Conservation (phyloP, 2,329 filamentous ascomycete species). For the Apiospora koreana region DNA sequence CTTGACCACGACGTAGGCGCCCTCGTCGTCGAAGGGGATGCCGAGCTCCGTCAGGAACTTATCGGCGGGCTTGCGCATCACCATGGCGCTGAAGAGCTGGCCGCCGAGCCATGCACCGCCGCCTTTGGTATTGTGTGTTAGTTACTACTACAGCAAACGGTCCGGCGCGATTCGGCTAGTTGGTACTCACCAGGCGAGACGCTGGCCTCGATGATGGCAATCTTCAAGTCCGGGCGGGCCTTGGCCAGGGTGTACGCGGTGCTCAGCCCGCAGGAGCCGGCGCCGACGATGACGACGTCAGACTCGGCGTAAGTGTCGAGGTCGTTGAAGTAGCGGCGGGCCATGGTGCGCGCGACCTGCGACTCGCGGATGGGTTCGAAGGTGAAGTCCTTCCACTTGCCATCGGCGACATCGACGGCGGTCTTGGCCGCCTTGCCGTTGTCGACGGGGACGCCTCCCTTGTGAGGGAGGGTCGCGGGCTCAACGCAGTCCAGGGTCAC, state of each 20-base stretch:
- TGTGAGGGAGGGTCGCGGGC: slow-evolving; percentile 51
- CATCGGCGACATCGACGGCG: slow-evolving; percentile 64
- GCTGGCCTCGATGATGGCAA: slow-evolving; percentile 85
- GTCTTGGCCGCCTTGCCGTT: slow-evolving; percentile 50
- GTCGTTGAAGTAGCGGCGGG: slow-evolving; percentile 87
- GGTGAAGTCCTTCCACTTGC: slow-evolving; percentile 78
- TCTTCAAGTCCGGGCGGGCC: slow-evolving; percentile 84
- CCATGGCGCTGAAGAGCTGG: slow-evolving; percentile 93
- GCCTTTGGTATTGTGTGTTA: slow-evolving; percentile 45
- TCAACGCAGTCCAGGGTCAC: slow-evolving; percentile 64
- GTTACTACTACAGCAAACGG: neutral
- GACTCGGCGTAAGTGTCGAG: slow-evolving; percentile 88
- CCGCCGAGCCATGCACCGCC: slow-evolving; percentile 92
- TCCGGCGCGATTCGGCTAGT: slow-evolving; percentile 14
- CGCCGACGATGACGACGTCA: slow-evolving; percentile 91
- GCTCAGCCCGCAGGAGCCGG: slow-evolving; percentile 84
- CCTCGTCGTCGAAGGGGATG: slow-evolving; percentile 85
- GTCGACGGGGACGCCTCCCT: slow-evolving; percentile 42
- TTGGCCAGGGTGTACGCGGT: slow-evolving; percentile 83
- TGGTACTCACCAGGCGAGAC: slow-evolving; percentile 68
- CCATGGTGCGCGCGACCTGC: slow-evolving; percentile 92
- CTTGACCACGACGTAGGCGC: slow-evolving; percentile 88
- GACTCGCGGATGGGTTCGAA: slow-evolving; percentile 89
- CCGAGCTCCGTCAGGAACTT: slow-evolving; percentile 79
- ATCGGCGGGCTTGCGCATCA: slow-evolving; percentile 91